Evolutionary conservation across 2,329 filamentous ascomycete genomes (phyloP).

Genomic region (Fonsecaea monophora): DNA sequence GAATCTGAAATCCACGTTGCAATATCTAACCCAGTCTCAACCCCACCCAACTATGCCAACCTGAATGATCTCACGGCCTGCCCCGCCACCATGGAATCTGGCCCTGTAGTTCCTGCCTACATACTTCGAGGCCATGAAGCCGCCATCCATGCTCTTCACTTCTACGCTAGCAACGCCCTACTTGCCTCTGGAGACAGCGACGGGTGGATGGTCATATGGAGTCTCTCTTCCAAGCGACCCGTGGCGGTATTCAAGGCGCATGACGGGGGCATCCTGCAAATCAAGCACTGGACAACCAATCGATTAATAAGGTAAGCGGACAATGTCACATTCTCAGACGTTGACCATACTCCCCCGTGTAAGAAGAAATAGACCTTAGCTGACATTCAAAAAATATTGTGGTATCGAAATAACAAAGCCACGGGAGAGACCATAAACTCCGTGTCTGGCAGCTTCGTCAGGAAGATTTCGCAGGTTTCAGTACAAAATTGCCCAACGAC

Average conservation of each 20-base stretch:
- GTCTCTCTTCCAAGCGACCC: conserved; percentile 78
- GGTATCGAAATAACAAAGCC: conserved; percentile 58
- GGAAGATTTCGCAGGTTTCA: conserved; percentile 64
- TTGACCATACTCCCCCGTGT: conserved; percentile 43
- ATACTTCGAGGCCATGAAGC: conserved; percentile 85
- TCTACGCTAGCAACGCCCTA: conserved; percentile 74
- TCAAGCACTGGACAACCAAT: conserved; percentile 73
- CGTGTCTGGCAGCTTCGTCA: conserved; percentile 81
- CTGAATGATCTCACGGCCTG: background rate
- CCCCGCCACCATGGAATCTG: conserved; percentile 36
- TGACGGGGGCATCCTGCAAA: conserved; percentile 74
- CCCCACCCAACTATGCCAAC: background rate
- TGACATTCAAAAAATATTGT: too few relatives aligned
- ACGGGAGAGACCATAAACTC: conserved; percentile 87
- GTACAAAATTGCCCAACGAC: conserved; percentile 75
- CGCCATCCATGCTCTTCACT: conserved; percentile 77
- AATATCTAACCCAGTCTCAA: background rate
- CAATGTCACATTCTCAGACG: background rate
- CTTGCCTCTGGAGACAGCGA: conserved; percentile 88
- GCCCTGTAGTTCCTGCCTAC: conserved; percentile 66
- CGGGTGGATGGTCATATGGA: conserved; percentile 88
- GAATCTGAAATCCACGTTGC: background rate
- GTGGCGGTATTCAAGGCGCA: conserved; percentile 88
- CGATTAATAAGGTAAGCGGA: conserved; percentile 76
- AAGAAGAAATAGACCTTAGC: background rate